Conservation (phyloP, 192 early-diverging fungal species). For the Oehlia diaphana region DNA sequence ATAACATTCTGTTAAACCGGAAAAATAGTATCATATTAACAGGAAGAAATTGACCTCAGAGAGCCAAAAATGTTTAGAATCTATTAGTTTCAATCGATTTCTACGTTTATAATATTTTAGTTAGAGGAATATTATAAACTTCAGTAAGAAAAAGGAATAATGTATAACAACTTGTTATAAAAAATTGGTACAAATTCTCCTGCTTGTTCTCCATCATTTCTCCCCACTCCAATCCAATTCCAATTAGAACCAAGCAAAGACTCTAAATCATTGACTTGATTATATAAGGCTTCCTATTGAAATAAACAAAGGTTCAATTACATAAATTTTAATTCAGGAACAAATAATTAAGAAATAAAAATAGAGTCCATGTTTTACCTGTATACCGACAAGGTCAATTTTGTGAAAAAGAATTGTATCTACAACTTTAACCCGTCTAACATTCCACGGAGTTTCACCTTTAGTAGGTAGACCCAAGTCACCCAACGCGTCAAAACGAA, state of each 20-base stretch:
- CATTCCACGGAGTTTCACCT: conserved; percentile 38
- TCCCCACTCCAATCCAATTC: conserved; percentile 37
- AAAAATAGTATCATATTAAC: neutral
- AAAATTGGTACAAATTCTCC: conserved; percentile 42
- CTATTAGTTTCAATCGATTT: conserved; percentile 23
- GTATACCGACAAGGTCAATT: conserved; percentile 39
- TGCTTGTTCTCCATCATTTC: conserved; percentile 34
- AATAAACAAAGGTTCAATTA: neutral
- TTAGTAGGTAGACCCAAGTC: neutral
- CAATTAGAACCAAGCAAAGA: conserved; percentile 33
- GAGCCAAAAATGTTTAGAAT: conserved; percentile 32
- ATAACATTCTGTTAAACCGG: no score
- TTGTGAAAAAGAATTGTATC: conserved; percentile 37
- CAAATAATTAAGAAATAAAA: no score
- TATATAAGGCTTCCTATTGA: conserved; percentile 35
- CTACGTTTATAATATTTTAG: neutral
- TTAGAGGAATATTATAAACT: neutral
- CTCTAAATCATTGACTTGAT: conserved; percentile 37
- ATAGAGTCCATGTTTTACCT: conserved; percentile 13
- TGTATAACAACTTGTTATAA: conserved; percentile 37
- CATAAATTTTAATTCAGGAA: neutral
- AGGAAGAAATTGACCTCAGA: conserved; percentile 31
- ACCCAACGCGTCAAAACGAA: no score
- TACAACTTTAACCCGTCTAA: conserved; percentile 37
- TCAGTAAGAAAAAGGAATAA: neutral